phyloP scores from a whole-genome alignment of 176 grass and related monocot species.

The Aegilops sharonensis region DNA sequence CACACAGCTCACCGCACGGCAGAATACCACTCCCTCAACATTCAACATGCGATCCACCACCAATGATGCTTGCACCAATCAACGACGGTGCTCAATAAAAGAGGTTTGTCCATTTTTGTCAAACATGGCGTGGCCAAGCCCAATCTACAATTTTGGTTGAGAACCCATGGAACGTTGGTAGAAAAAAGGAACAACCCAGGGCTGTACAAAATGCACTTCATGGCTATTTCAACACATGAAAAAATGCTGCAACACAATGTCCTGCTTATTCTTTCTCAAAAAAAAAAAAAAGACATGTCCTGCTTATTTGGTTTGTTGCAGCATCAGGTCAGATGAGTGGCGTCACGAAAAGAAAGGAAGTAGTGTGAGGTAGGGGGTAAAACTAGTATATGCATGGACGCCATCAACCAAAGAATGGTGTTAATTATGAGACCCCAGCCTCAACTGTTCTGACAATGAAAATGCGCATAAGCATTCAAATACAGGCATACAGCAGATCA shows the following conservation, averaged over 20 bases:
- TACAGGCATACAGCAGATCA: constrained; percentile 22
- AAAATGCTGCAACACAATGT: background rate
- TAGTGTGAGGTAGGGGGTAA: background rate
- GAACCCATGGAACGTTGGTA: background rate
- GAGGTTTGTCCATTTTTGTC: background rate
- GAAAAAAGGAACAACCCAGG: background rate
- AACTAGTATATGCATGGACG: background rate
- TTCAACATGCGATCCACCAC: constrained; percentile 22
- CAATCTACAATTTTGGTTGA: background rate
- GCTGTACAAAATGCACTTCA: background rate
- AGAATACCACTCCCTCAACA: background rate
- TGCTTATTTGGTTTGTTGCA: background rate
- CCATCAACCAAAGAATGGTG: constrained; percentile 41
- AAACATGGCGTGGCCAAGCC: background rate
- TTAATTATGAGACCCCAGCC: constrained; percentile 28
- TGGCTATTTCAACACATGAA: background rate
- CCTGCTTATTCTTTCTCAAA: background rate
- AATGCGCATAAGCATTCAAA: constrained; percentile 9
- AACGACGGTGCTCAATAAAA: background rate
- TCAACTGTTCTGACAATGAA: constrained; percentile 33
- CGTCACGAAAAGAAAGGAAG: background rate
- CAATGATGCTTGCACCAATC: background rate
- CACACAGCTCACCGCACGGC: constrained; percentile 9
- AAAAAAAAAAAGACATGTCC: background rate
- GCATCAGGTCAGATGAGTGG: background rate